phyloP scores from a whole-genome alignment of 2,329 filamentous ascomycete species.

The Aspergillus ustus region DNA sequence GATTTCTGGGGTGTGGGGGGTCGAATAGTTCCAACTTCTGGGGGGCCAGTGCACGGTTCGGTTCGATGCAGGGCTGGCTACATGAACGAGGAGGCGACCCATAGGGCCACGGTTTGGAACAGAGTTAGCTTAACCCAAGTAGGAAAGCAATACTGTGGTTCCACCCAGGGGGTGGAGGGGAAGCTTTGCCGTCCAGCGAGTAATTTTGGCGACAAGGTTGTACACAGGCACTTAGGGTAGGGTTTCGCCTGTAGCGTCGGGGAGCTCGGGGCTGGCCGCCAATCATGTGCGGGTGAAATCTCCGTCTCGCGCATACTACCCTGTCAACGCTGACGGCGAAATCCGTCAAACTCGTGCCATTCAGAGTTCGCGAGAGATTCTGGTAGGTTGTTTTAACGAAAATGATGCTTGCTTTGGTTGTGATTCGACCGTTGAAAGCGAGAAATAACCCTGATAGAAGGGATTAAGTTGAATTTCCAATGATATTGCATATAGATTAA shows the following conservation, averaged over 20 bases:
- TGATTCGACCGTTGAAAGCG: background rate
- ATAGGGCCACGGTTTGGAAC: background rate
- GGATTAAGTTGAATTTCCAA: background rate
- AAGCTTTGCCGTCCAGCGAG: background rate
- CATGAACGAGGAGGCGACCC: background rate
- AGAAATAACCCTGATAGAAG: background rate
- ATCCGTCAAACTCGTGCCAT: background rate
- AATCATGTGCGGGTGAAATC: background rate
- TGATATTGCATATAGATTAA: background rate
- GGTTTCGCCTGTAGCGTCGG: background rate
- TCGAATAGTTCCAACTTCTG: background rate
- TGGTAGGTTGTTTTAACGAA: background rate
- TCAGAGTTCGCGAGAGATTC: background rate
- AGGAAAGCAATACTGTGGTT: background rate
- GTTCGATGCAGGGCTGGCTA: background rate
- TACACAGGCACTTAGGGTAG: too few relatives aligned
- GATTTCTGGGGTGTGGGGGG: background rate
- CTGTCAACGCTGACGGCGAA: background rate
- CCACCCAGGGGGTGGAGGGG: background rate
- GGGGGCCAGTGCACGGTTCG: background rate
- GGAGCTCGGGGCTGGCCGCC: constrained; percentile 1
- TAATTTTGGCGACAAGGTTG: constrained; percentile 6
- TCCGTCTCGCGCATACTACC: constrained; percentile 4
- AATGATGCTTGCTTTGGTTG: background rate
- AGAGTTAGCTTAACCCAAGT: background rate